Base-by-base conservation (phyloP, 1,139 yeast species). In the Suhomyces yuchorum region DNA sequence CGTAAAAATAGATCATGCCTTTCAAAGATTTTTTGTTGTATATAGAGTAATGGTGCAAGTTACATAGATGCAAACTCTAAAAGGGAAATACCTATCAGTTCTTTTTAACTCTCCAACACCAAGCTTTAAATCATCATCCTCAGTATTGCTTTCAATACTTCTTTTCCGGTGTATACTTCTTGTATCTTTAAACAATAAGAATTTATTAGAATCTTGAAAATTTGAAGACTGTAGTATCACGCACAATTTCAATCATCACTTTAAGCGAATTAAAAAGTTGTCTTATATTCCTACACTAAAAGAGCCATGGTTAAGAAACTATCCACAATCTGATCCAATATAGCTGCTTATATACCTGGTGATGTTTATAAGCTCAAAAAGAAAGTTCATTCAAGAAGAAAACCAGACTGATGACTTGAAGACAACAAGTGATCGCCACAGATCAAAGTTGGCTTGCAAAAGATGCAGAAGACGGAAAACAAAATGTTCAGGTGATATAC, bases 381-480 rank as follows among this genome's bases (percentile, higher is more conserved):
- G 34, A 12, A 38, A 26, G n/a, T 15, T 17, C 5, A 2, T 12
- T 11, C 34, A 38, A n/a, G 24, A 17, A n/a, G 35, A 38, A 15
- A 26, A 23, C 11, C 3, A 30, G 7, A 20, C 12, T 20, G 42
- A 32, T 15, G 37, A 32, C 2, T 15, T 22, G 12, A 34, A 30
- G 30, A 9, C 14, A n/a, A 39, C 39, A n/a, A 34, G n/a, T 17
- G 46, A 34, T 11, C 23, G 49, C 3, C 30, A 11, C 6, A 26
- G 30, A 26, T 40, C 53, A 4, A 43, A 47, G 17, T 37, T 56
- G 8, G 70, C 70, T 1, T 66, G 71, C 52, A 46, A 53, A 1
- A 40, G 69, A 26, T 66, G 71, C 45, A 54, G 61, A 24, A 46
- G 42, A n/a, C 49, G 70, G 15, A 66, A 66, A 48, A 61, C 68